These are phyloP conservation scores for Balansia obtecta DNA, from an alignment of 2,329 filamentous ascomycete genomes.

Conservation along the genomic window DNA sequence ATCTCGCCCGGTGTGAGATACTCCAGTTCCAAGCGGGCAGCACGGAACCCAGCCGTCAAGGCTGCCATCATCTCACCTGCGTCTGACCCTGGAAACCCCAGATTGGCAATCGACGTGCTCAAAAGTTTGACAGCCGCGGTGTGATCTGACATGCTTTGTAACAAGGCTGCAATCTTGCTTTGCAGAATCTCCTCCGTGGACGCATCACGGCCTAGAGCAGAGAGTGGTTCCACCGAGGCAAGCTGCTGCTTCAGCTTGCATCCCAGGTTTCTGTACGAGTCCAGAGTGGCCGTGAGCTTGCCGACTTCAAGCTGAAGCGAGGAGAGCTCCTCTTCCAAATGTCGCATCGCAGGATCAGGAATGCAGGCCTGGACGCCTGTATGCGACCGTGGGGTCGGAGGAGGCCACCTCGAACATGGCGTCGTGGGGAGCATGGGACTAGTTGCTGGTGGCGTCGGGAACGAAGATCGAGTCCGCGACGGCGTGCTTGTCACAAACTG, in stretches of 20 bases:
- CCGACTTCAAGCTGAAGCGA: constrained; percentile 35
- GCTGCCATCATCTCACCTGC: constrained; percentile 35
- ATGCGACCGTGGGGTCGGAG: constrained; percentile 14
- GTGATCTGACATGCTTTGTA: constrained; percentile 34
- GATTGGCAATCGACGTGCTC: constrained; percentile 28
- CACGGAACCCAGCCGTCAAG: constrained; percentile 37
- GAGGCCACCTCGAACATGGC: constrained; percentile 18
- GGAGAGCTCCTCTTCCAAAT: constrained; percentile 32
- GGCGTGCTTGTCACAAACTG: constrained; percentile 42
- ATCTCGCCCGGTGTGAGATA: constrained; percentile 48
- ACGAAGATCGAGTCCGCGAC: constrained; percentile 29
- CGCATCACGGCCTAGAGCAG: constrained; percentile 5
- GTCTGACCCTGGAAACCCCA: constrained; percentile 39
- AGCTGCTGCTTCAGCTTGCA: constrained; percentile 25
- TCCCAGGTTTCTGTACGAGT: constrained; percentile 32
- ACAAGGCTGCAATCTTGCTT: constrained; percentile 26
- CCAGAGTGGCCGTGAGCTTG: constrained; percentile 34
- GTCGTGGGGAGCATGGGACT: constrained; percentile 30
- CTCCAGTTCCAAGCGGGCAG: constrained; percentile 48
- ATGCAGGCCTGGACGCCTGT: constrained; percentile 28
- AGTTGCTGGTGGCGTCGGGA: constrained; percentile 43
- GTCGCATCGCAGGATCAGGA: constrained; percentile 28
- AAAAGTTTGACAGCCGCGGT: constrained; percentile 34
- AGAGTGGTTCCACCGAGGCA: constrained; percentile 9
- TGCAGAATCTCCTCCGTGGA: constrained; percentile 24